Base-by-base conservation (phyloP, 2,329 filamentous ascomycete species). In the Alternaria sp. region DNA sequence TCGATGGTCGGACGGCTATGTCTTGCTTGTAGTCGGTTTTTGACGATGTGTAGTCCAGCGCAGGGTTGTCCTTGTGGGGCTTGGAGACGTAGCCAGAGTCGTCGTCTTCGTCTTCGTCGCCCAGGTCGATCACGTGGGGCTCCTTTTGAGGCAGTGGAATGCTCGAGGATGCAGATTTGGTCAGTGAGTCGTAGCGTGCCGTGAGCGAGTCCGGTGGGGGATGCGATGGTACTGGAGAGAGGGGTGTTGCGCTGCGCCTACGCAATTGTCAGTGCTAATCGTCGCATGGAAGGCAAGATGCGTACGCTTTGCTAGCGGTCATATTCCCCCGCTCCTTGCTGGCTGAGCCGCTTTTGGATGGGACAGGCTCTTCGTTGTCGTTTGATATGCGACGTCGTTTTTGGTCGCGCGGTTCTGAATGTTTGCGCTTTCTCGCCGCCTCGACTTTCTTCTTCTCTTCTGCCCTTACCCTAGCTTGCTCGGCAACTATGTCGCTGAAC, bases 401-500 rank as follows among this genome's bases (percentile, higher is more conserved):
- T 39, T 56, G 53, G 40, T 66, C 68, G 54, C 65, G 70, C 66
- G 63, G 59, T 45, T 42, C 62, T 62, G 37, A 65, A 13, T 57
- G 72, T 63, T 76, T 78, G 28, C 66, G 66, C 50, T 75, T 69
- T 31, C 69, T 57, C 62, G 70, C 62, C 63, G 70, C 65, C 59
- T 74, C 63, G 21, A 61, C 55, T 51, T 66, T 65, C 55, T 40
- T 70, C 63, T 61, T 72, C 17, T 63, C 62, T 26, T 72, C 70
- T 40, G 70, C 71, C 40, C 74, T 71, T 31, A 66, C 62, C 28
- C 69, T 73, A 54, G 76, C 67, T 45, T 81, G 64, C 42, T 79
- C 74, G 33, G 77, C 74, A 13, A 80, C 70, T 48, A 79, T 73
- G 8, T 77, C 72, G 17, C 67, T 62, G 66, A 77, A 80, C 23